Evolutionary conservation across 73 alveolate genomes (phyloP).

Genomic region (Paramecium caudatum): DNA sequence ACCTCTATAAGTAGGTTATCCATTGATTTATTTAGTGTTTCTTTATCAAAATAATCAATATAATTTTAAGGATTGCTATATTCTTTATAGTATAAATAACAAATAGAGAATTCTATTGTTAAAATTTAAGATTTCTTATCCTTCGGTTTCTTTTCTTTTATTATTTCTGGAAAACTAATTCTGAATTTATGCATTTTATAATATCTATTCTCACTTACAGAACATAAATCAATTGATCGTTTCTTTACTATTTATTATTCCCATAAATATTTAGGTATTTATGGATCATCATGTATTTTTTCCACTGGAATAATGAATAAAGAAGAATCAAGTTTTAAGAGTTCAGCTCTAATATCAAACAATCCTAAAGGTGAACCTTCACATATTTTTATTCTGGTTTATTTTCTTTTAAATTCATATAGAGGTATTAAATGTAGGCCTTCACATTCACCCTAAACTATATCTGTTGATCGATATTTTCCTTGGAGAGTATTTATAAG

Average conservation of each 20-base stretch:
- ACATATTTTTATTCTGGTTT: background rate
- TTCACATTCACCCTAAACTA: background rate
- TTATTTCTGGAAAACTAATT: too few relatives aligned
- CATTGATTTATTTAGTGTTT: background rate
- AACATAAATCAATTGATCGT: too few relatives aligned
- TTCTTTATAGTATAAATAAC: background rate
- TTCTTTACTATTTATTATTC: background rate
- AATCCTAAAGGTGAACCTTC: background rate
- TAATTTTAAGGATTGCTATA: background rate
- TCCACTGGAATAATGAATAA: background rate
- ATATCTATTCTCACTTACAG: too few relatives aligned
- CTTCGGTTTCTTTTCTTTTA: too few relatives aligned
- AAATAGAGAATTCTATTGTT: background rate
- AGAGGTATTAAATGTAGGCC: background rate
- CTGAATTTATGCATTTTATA: too few relatives aligned
- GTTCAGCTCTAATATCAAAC: background rate
- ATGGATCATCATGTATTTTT: background rate
- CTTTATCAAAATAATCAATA: background rate
- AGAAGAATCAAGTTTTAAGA: background rate
- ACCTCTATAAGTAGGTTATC: background rate
- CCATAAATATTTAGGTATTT: background rate
- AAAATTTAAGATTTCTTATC: too few relatives aligned
- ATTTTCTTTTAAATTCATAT: background rate
- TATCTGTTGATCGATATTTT: background rate
- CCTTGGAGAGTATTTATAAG: too few relatives aligned